Evolutionary conservation across 1,284 basidiomycete genomes (phyloP).

Genomic region (Coriolopsis trogii): DNA sequence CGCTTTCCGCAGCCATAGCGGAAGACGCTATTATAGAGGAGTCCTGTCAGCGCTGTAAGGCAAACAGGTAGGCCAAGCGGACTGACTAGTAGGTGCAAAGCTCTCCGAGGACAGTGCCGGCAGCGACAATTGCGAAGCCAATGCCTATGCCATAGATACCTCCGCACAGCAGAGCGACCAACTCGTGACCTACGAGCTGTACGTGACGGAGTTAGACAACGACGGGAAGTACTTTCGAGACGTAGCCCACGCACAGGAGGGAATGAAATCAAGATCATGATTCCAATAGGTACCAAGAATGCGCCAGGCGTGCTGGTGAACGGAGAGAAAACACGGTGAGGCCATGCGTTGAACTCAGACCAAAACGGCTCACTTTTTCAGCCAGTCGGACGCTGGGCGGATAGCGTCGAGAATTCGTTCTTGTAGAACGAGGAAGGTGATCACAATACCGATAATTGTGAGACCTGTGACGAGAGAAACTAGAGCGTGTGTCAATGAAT

Average conservation of each 20-base stretch:
- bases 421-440: not conserved
- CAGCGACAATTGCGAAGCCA: too few relatives aligned
- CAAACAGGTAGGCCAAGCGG: not conserved
- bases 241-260: not conserved
- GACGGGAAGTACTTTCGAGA: too few relatives aligned
- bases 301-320: not conserved
- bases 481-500: not conserved
- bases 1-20: conserved; percentile 62
- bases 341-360: too few relatives aligned
- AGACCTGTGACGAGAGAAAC: not conserved
- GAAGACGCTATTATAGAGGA: conserved; percentile 64
- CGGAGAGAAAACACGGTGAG: not conserved
- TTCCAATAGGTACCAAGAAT: not conserved
- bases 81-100: too few relatives aligned
- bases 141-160: too few relatives aligned
- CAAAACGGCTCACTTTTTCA: not conserved
- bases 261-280: not conserved
- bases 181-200: too few relatives aligned
- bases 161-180: too few relatives aligned
- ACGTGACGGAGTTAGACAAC: too few relatives aligned
- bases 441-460: not conserved
- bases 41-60: not conserved
- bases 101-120: too few relatives aligned
- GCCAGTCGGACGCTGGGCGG: not conserved
- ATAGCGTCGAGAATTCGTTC: not conserved